Percentiles rank a stretch among this genome's conserved stretches.
Evolutionary conservation across 768 basidiomycete species (phyloP).

Genomic region (Suillus luteus): DNA sequence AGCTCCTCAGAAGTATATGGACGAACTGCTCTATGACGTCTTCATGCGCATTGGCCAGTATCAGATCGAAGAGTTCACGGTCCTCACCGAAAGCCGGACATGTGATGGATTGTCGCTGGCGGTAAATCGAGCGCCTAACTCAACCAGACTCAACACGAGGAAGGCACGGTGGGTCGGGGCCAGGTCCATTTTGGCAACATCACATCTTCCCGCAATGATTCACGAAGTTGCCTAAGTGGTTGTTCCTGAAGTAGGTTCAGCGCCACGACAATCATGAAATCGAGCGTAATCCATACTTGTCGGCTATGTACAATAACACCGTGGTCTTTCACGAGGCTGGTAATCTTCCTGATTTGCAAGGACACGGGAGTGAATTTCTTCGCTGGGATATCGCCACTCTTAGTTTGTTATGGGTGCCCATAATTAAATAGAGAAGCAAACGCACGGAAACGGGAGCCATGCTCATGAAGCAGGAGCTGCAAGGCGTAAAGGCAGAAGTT

Average conservation of each 20-base stretch:
- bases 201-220: slow-evolving; percentile 58
- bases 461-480: slow-evolving; percentile 44
- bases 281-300: slow-evolving; percentile 61
- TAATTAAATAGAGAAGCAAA: slow-evolving; percentile 81
- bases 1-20: slow-evolving; percentile 58
- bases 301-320: slow-evolving; percentile 83
- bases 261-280: slow-evolving; percentile 6
- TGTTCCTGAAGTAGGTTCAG: slow-evolving; percentile 58
- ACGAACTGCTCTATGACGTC: slow-evolving; percentile 81
- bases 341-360: slow-evolving; percentile 60
- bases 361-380: slow-evolving; percentile 77
- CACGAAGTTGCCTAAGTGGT: slow-evolving; percentile 81
- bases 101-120: slow-evolving; percentile 62
- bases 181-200: slow-evolving; percentile 33
- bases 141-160: slow-evolving; percentile 57
- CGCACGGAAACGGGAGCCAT: slow-evolving; percentile 83
- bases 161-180: slow-evolving; percentile 54
- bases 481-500: not conserved
- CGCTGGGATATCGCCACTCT: slow-evolving; percentile 83
- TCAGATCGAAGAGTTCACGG: slow-evolving; percentile 82
- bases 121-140: slow-evolving; percentile 69
- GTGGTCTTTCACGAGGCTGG: slow-evolving; percentile 54
- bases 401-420: slow-evolving; percentile 64
- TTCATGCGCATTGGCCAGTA: slow-evolving; percentile 61
- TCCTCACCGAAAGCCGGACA: slow-evolving; percentile 75